A percentile compares a stretch with the other conserved stretches of the same genome.
Conservation (phyloP, 371 early-diverging fungal species). For the Rhizopus delemar region DNA sequence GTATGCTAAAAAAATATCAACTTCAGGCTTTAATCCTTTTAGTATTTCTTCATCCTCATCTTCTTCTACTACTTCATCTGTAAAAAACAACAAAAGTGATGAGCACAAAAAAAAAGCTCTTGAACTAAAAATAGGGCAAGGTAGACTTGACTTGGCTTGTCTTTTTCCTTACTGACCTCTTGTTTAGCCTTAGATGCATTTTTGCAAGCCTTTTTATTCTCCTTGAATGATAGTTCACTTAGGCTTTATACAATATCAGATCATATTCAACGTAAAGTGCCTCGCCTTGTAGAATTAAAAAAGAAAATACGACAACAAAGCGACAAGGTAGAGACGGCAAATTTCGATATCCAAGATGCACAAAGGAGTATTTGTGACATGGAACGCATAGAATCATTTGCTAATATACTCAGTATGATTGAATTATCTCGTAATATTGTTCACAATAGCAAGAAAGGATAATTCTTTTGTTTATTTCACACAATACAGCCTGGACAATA, state of each 20-base stretch:
- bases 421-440: conserved; percentile 21
- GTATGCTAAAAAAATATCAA: conserved; percentile 34
- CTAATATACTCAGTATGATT: conserved; percentile 38
- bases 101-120: conserved; percentile 19
- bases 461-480: background rate
- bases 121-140: conserved; percentile 9
- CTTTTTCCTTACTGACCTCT: no score
- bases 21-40: conserved; percentile 23
- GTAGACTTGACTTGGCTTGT: background rate
- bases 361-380: conserved; percentile 32
- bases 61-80: conserved; percentile 5
- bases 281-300: conserved; percentile 31
- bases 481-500: background rate
- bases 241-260: conserved; percentile 39
- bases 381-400: conserved; percentile 36
- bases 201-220: conserved; percentile 18
- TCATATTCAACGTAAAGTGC: conserved; percentile 43
- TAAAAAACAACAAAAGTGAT: conserved; percentile 1
- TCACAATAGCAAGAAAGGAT: background rate
- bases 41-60: conserved; percentile 9
- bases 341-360: conserved; percentile 37
- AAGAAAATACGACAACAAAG: conserved; percentile 12
- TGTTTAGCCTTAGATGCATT: conserved; percentile 15
- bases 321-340: conserved; percentile 28
- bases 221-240: conserved; percentile 40